Evolutionary conservation across 1,284 basidiomycete genomes (phyloP), one percentile per base, ranked within the genome.

Genomic region (Melampsora larici-populina): DNA sequence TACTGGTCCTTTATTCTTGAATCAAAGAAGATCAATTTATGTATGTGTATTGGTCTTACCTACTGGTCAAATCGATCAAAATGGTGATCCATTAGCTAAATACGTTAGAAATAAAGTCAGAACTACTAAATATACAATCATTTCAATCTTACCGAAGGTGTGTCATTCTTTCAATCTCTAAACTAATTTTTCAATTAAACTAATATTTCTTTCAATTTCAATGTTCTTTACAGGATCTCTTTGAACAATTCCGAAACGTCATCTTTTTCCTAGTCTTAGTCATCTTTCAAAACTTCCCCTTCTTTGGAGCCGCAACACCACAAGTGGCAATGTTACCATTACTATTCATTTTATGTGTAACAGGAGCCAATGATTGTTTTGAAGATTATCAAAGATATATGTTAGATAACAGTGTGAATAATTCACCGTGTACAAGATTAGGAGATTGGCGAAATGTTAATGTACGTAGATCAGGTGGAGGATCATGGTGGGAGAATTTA

Each of bases 91-190:
- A 0, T 84, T 88, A 65, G 88, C 86, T 49, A 87, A 88, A 36
- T 98, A 95, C 85, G 89, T 89, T 46, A 87, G 95, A 81, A 98
- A 98, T 85, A 98, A 97, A 88, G 94, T 98, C 78, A 88, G 92
- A 82, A 97, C 95, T 63, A 92, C 91, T 81, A 96, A 97, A 85
- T 98, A 97, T 85, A 97, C 94, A 46, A 83, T 93, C 78, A 74
- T 96, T 80, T 93, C 94, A 3, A 97, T 97, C 84, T 82, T 97
- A 65, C 95, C 95, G 21, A 94, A 92, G 79, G 81, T 80, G 29
- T 62, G 18, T 24, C 46, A 48, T 58, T 48, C 79, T 73, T 79
- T 81, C 43, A n/a, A 67, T 40, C 43, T 17, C 64, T 40, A 62
- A 75, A 18, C 77, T 79, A 73, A 80, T 72, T 63, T 60, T 49